A percentile compares a stretch with the other conserved stretches of the same genome.
These are phyloP conservation scores for Symbiodinium pilosum DNA, from an alignment of 73 alveolate genomes.

Conservation along the genomic window DNA sequence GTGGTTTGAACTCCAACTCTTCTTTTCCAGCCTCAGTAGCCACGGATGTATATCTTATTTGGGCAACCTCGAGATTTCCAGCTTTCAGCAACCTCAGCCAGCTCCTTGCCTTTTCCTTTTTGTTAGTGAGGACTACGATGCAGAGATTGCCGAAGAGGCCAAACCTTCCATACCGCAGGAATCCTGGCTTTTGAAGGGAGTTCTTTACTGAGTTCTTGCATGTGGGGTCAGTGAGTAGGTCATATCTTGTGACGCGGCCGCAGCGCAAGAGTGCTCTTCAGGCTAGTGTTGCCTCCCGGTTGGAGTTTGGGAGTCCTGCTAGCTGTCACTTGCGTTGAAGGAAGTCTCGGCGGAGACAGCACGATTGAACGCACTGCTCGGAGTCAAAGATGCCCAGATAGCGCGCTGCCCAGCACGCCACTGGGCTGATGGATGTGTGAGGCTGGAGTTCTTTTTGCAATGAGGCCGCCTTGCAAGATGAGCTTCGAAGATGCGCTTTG, in stretches of 20 bases:
- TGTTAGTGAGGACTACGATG: background rate
- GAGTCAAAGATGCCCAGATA: conserved; percentile 81
- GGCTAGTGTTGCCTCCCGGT: background rate
- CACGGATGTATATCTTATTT: too few species aligned
- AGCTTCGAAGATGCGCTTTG: conserved; percentile 77
- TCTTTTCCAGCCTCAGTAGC: too few species aligned
- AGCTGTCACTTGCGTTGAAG: too few species aligned
- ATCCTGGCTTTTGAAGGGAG: background rate
- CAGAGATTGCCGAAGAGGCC: conserved; percentile 86
- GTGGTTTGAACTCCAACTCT: too few species aligned
- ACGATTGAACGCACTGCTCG: conserved; percentile 78
- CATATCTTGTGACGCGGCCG: conserved; percentile 1
- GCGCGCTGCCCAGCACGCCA: background rate
- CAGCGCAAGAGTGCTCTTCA: background rate
- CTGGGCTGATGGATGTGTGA: background rate
- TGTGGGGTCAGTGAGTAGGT: background rate
- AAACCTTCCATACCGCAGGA: conserved; percentile 60
- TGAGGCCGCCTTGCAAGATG: conserved; percentile 85
- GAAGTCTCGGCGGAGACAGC: conserved; percentile 65
- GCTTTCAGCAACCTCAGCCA: too few species aligned
- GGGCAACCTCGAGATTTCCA: too few species aligned
- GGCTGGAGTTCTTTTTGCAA: background rate
- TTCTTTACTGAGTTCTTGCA: background rate
- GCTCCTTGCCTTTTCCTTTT: too few species aligned
- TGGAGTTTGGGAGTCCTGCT: too few species aligned